Evolutionary conservation across 176 grass and related monocot genomes (phyloP), one percentile per base, ranked within the genome.

Genomic region (Carex littledalei): DNA sequence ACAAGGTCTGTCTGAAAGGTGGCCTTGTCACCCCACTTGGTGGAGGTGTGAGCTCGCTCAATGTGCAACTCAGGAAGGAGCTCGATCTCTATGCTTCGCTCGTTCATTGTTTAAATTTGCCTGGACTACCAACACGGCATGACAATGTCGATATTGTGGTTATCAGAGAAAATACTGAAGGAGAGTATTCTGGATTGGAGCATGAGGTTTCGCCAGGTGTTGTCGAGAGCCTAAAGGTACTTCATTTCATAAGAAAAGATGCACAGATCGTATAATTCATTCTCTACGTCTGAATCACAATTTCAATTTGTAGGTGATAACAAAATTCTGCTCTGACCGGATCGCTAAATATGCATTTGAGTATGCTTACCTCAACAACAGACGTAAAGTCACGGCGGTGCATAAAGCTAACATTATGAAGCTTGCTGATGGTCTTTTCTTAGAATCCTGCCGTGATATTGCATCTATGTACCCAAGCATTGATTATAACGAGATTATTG

Each of bases 351-450:
- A 94, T 86, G 95, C 95, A 41, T 97, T 97, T n/a, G 95, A 97
- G 91, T 93, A 94, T 86, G 91, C 95, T 78, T 98, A 98, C 52
- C 90, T 98, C 75, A 98, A 98, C 89, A 93, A 98, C 88, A 75
- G 95, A 56, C 91, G 92, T 87, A 98, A 93, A 90, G 92, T 98
- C 54, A 90, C 95, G 9, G 92, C 95, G 52, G 92, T 98, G 82
- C 95, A 98, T 88, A 98, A 98, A 91, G 92, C 91, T 80, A 94
- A 94, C 74, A 98, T 98, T 66, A 98, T 98, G 95, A 98, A 98
- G 84, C 92, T 98, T 80, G 89, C 95, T 41, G 95, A 98, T 90
- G 95, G 95, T 75, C 89, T 98, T 43, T 98, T 98, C 91, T 87
- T 98, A 78, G 95, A 98, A 75, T 89, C 87, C 8, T 89, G 87